Evolutionary conservation across 495 filamentous ascomycete species (phyloP).

Genomic region (Xanthoparmelia taractica): DNA sequence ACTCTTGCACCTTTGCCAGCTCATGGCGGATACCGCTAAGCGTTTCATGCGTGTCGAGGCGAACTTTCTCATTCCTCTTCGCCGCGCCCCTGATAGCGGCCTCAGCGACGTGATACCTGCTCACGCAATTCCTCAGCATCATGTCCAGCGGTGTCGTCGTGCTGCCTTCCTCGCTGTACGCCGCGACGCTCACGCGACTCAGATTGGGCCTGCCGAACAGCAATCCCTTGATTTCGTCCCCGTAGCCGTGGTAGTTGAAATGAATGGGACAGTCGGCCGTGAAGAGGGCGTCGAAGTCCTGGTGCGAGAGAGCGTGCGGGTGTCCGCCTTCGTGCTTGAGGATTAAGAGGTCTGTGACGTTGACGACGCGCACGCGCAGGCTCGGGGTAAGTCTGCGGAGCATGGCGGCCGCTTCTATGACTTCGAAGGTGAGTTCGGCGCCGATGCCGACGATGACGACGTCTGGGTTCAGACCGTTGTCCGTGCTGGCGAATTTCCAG

Average conservation of each 20-base stretch:
- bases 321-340: constrained; percentile 52
- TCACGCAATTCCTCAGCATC: constrained; percentile 60
- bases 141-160: constrained; percentile 71
- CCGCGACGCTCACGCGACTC: constrained; percentile 49
- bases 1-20: constrained; percentile 46
- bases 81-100: constrained; percentile 47
- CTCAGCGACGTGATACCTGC: constrained; percentile 54
- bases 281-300: constrained; percentile 47
- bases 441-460: constrained; percentile 65
- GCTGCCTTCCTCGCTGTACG: constrained; percentile 63
- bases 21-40: constrained; percentile 42
- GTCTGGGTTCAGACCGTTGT: constrained; percentile 52
- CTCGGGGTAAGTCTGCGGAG: constrained; percentile 46
- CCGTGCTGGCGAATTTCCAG: constrained; percentile 58
- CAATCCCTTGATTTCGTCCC: constrained; percentile 53
- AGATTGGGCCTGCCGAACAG: constrained; percentile 51
- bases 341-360: constrained; percentile 69
- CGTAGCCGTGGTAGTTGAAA: constrained; percentile 70
- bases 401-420: constrained; percentile 55
- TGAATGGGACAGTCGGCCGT: constrained; percentile 51
- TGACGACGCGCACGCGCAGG: constrained; percentile 57
- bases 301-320: constrained; percentile 45
- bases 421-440: constrained; percentile 63
- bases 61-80: constrained; percentile 45
- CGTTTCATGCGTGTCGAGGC: constrained; percentile 40